These are phyloP conservation scores for Streptanthus diversifolius DNA, from an alignment of 345 rosid species.

Conservation along the genomic window DNA sequence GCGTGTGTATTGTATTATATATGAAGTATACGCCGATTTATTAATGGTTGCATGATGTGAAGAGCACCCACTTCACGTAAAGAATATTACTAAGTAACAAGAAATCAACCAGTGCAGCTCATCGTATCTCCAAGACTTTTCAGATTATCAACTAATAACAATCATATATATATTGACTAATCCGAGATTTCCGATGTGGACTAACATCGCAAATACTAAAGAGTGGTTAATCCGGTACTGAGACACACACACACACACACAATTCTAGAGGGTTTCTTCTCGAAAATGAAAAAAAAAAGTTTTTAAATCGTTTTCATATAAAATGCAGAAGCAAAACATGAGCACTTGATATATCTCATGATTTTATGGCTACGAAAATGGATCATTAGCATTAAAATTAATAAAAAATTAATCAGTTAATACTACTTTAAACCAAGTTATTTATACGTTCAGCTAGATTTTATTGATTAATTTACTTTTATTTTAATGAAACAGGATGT, in stretches of 20 bases:
- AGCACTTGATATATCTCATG: neutral
- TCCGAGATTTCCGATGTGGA: neutral
- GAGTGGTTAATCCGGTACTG: too few relatives aligned
- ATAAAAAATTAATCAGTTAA: neutral
- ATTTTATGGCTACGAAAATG: neutral
- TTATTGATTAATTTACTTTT: neutral
- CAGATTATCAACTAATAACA: neutral
- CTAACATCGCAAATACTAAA: neutral
- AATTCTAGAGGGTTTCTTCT: too few relatives aligned
- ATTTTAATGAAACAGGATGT: neutral
- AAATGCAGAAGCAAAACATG: neutral
- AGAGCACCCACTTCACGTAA: conserved; percentile 36
- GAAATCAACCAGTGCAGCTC: conserved; percentile 31
- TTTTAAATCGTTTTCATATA: neutral
- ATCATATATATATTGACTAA: neutral
- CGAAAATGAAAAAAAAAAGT: neutral
- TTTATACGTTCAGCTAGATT: neutral
- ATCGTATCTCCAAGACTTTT: conserved; percentile 19
- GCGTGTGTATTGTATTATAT: conserved; percentile 17
- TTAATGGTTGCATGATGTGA: conserved; percentile 37
- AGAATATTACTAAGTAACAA: conserved; percentile 27
- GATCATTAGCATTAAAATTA: neutral
- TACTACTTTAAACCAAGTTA: neutral
- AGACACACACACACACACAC: too few relatives aligned
- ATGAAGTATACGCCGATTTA: conserved; percentile 16